Evolutionary conservation across 2,329 filamentous ascomycete genomes (phyloP).

Genomic region (Tolypocladium pustulatum): DNA sequence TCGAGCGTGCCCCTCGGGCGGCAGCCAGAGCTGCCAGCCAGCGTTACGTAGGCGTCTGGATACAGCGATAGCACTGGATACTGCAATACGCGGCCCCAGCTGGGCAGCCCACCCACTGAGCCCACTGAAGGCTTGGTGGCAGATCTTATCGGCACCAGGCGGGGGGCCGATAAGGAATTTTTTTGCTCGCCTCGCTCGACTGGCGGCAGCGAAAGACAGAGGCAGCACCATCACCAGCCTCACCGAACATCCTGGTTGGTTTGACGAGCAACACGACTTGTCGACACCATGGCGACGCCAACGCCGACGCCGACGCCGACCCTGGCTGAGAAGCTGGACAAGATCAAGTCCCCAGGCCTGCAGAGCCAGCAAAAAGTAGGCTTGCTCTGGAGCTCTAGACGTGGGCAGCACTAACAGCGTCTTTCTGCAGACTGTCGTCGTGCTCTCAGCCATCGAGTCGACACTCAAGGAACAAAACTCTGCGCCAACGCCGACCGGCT

Average conservation of each 20-base stretch:
- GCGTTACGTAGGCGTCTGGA: constrained; percentile 8
- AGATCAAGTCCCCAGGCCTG: constrained; percentile 92
- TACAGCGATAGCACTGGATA: constrained; percentile 15
- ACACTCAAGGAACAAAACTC: constrained; percentile 83
- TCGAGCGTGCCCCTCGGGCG: not conserved
- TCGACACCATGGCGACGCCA: constrained; percentile 18
- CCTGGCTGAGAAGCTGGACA: constrained; percentile 85
- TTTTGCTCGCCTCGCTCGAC: constrained; percentile 2
- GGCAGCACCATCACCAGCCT: not conserved
- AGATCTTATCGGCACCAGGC: constrained; percentile 9
- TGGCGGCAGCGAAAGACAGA: not conserved
- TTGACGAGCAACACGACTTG: not conserved
- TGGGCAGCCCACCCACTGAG: not conserved
- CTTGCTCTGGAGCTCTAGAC: constrained; percentile 9
- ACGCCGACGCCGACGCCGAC: constrained; percentile 44
- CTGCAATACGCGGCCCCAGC: not conserved
- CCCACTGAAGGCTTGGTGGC: not conserved
- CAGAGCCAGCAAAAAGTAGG: constrained; percentile 87
- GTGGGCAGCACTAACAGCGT: not conserved
- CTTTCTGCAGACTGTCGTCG: constrained; percentile 58
- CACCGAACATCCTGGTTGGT: not conserved
- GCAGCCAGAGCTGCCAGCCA: not conserved
- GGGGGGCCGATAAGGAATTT: constrained; percentile 13
- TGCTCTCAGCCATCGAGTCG: constrained; percentile 85
- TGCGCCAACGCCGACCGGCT: constrained; percentile 74